phyloP scores from a whole-genome alignment of 176 grass and related monocot genomes.

The Elymus sibiricus region DNA sequence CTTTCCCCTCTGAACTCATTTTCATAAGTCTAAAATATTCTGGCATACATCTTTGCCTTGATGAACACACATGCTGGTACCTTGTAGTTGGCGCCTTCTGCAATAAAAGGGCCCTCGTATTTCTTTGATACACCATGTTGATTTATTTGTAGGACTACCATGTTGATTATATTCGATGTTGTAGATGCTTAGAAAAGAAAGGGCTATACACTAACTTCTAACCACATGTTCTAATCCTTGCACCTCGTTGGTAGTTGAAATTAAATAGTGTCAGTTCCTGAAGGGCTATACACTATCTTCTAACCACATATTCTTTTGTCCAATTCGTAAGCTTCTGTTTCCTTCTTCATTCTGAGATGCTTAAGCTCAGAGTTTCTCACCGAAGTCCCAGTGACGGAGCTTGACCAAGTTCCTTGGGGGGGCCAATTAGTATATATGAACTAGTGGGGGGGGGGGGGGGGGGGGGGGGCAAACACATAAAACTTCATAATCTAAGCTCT shows the following conservation, averaged over 20 bases:
- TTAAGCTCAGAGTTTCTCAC: conserved; percentile 12
- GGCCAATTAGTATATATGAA: no score
- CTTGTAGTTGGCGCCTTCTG: background rate
- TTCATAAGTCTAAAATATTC: no score
- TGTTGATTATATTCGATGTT: background rate
- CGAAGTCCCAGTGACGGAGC: no score
- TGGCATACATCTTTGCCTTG: no score
- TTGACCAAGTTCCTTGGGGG: no score
- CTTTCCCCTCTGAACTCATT: no score
- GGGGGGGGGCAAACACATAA: no score
- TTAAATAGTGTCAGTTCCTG: background rate
- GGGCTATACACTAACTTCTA: no score
- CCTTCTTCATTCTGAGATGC: background rate
- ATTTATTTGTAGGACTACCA: background rate
- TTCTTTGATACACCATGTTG: background rate
- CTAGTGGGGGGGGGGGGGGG: no score
- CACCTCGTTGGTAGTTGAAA: background rate
- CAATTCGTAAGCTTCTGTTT: background rate
- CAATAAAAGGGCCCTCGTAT: background rate
- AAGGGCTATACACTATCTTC: background rate
- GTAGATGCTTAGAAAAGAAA: background rate
- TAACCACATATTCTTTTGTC: background rate
- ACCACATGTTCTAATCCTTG: background rate
- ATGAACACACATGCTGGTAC: no score
- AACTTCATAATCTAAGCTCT: no score